Evolutionary conservation across 208 protist species (phyloP).

Genomic region (Trypanosoma cruzi): DNA sequence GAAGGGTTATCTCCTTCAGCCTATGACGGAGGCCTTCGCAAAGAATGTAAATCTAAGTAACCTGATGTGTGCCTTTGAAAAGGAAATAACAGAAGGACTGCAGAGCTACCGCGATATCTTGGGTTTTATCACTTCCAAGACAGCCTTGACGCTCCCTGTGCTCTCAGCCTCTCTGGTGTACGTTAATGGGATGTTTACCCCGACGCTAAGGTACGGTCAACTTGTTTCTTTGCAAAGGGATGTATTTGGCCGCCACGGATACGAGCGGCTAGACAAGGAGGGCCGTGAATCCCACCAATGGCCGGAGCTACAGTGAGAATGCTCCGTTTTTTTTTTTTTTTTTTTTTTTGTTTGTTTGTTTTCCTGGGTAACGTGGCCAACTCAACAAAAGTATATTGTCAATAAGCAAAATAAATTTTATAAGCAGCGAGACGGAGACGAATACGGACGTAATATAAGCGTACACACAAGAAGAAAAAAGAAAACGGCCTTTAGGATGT

Average conservation of each 20-base stretch:
- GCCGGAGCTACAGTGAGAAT: slow-evolving; percentile 84
- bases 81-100: slow-evolving; percentile 75
- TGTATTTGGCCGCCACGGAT: slow-evolving; percentile 92
- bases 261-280: slow-evolving; percentile 85
- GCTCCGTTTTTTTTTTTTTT: neutral
- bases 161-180: slow-evolving; percentile 78
- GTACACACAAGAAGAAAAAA: neutral
- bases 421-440: too few species aligned
- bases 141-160: slow-evolving; percentile 71
- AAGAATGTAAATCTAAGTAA: slow-evolving; percentile 85
- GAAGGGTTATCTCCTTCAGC: slow-evolving; percentile 83
- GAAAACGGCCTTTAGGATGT: neutral
- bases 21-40: slow-evolving; percentile 91
- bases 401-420: too few species aligned
- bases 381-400: neutral
- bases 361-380: neutral
- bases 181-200: slow-evolving; percentile 87
- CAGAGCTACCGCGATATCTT: slow-evolving; percentile 70
- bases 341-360: neutral
- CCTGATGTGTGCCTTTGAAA: slow-evolving; percentile 85
- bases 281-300: slow-evolving; percentile 79
- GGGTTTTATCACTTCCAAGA: slow-evolving; percentile 48
- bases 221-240: slow-evolving; percentile 92
- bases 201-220: slow-evolving; percentile 79
- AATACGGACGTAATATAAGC: too few species aligned